Conservation (phyloP, 2,329 filamentous ascomycete genomes). For the Aspergillus sp. region DNA sequence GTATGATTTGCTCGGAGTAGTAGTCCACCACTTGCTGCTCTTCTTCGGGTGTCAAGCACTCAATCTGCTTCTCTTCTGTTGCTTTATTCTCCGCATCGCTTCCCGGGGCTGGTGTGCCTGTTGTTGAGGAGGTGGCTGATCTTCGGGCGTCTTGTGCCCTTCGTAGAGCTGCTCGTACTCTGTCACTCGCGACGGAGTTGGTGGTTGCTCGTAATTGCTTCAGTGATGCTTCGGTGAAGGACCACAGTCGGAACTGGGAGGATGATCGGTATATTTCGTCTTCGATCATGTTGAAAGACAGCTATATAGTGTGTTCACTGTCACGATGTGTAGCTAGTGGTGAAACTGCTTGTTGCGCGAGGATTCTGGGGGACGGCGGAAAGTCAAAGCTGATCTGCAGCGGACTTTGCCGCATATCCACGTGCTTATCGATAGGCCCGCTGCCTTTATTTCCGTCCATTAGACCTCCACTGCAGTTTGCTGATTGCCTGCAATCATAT, state of each 20-base stretch:
- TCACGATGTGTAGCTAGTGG: not conserved
- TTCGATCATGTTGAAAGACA: conserved; percentile 65
- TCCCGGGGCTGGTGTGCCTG: conserved; percentile 31
- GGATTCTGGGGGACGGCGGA: not conserved
- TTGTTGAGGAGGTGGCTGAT: conserved; percentile 35
- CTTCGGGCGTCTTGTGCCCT: conserved; percentile 44
- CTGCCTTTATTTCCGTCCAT: not conserved
- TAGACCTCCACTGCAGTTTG: not conserved
- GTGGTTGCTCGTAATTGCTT: conserved; percentile 72
- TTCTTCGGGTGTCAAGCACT: conserved; percentile 80
- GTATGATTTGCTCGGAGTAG: conserved; percentile 66
- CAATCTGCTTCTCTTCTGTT: conserved; percentile 54
- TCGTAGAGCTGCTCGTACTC: conserved; percentile 60
- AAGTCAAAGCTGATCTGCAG: conserved; percentile 7
- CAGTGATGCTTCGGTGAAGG: conserved; percentile 75
- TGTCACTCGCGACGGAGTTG: conserved; percentile 74
- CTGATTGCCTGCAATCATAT: not conserved
- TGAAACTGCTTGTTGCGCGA: not conserved
- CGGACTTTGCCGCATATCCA: conserved; percentile 15
- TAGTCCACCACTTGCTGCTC: conserved; percentile 79
- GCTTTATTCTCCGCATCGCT: conserved; percentile 37
- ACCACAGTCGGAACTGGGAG: conserved; percentile 90
- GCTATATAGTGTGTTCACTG: not conserved
- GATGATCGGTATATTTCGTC: conserved; percentile 88
- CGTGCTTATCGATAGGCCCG: conserved; percentile 27